Percentiles rank a stretch among this genome's conserved stretches.
Evolutionary conservation across 176 grass and related monocot species (phyloP).

Genomic region (Carex kokanica): DNA sequence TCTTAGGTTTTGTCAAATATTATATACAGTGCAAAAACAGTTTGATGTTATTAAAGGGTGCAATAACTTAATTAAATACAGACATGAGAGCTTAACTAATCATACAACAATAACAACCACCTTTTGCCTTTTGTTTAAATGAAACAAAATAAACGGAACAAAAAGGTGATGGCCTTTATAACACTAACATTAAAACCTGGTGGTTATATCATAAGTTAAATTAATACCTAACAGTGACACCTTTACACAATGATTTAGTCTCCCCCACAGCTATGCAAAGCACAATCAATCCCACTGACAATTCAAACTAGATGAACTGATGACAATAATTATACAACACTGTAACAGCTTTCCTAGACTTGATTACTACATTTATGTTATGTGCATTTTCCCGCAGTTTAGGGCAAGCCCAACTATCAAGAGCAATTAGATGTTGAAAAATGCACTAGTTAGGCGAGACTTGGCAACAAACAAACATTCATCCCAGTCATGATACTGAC

Average conservation of each 20-base stretch:
- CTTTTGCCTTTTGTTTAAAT: conserved; percentile 10
- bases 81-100: conserved; percentile 23
- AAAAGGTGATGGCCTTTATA: not conserved
- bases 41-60: not conserved
- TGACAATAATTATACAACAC: not conserved
- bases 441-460: not conserved
- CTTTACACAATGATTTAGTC: conserved; percentile 1
- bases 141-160: conserved; percentile 4
- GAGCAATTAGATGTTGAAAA: not conserved
- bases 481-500: not conserved
- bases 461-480: not conserved
- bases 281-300: conserved; percentile 9
- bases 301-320: not conserved
- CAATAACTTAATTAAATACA: not conserved
- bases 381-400: not conserved
- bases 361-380: not conserved
- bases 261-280: not conserved
- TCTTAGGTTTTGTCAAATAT: no score
- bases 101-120: conserved; percentile 8
- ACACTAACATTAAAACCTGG: conserved; percentile 7
- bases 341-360: not conserved
- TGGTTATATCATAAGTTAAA: conserved; percentile 18
- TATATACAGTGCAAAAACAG: not conserved
- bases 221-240: not conserved
- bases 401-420: not conserved